phyloP scores from a whole-genome alignment of 352 stramenopile species.

The Phytophthora rubi region DNA sequence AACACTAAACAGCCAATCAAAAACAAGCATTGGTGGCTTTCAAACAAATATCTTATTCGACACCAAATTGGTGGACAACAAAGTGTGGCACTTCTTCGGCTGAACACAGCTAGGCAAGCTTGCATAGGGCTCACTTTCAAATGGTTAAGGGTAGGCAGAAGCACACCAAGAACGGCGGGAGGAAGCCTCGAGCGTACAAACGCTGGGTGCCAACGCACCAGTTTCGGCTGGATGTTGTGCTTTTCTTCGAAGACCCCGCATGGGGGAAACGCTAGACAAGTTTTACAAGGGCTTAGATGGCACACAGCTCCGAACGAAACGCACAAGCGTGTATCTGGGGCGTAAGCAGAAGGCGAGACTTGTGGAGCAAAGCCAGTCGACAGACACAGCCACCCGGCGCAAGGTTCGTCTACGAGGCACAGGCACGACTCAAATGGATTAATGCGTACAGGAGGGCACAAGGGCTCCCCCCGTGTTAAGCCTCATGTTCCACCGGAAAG shows the following conservation, averaged over 20 bases:
- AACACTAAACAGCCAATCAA: too few species aligned
- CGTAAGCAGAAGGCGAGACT: neutral
- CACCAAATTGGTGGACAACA: slow-evolving; percentile 5
- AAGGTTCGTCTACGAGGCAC: neutral
- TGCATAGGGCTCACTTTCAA: neutral
- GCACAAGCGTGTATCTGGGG: neutral
- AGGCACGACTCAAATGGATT: neutral
- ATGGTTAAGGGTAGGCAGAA: neutral
- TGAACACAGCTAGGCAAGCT: neutral
- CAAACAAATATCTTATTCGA: neutral
- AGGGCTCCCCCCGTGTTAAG: too few species aligned
- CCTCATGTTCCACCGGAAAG: too few species aligned
- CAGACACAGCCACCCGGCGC: neutral
- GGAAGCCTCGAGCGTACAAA: neutral
- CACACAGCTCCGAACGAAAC: neutral
- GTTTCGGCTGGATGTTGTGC: neutral
- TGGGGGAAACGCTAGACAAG: neutral
- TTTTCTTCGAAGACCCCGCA: neutral
- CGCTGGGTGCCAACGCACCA: neutral
- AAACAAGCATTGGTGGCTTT: too few species aligned
- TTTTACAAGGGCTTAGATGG: neutral
- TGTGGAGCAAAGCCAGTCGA: neutral
- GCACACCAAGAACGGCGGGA: neutral
- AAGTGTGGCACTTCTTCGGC: neutral
- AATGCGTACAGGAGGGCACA: neutral